Base-by-base conservation (phyloP, 202 grass and related monocot species). In the Carex sylvatica region DNA sequence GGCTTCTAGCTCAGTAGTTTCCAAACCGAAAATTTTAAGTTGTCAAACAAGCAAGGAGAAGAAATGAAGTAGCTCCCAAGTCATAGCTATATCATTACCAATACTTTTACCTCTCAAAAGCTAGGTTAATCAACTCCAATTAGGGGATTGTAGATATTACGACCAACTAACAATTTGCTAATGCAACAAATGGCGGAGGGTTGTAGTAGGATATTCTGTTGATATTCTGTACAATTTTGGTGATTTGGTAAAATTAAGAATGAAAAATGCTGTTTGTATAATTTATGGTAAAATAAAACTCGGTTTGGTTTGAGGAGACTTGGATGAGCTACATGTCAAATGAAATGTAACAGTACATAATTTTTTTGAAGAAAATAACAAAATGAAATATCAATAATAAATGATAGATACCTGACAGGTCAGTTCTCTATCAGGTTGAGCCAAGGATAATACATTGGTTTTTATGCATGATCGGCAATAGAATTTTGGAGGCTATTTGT, bases 171-270 rank as follows among this genome's bases (percentile, higher is more conserved):
- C 6, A 54, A 59, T 59, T 19, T 59, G 5, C 4, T 56, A 56
- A 56, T 56, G 54, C 55, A 59, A 74, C 9, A 53, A 49, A 74
- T 7, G 4, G 13, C 53, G 5, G 70, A 44, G 70, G 46, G 70
- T 53, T 74, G 15, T 74, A 18, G 12, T 74, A 74, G 23, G 46
- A 47, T 53, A 74, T 53, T 53, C 46, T 74, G 70, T 53, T 74
- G 12, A 46, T 30, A 53, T 74, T 74, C 9, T 74, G 23, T 30
- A 30, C 13, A 53, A 28, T 52, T 74, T 2, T 53, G 46, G 2
- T 74, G 12, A 74, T 53, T 74, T 53, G 13, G 54, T 28, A 30
- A 52, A 15, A 30, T 52, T 47, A 16, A 30, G 46, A 30, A 52
- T 68, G 13, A 68, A 66, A 18, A 53, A 16, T 53, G 20, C 6